Evolutionary conservation across 2,329 filamentous ascomycete genomes (phyloP).

Genomic region (Diaporthe longicolla): DNA sequence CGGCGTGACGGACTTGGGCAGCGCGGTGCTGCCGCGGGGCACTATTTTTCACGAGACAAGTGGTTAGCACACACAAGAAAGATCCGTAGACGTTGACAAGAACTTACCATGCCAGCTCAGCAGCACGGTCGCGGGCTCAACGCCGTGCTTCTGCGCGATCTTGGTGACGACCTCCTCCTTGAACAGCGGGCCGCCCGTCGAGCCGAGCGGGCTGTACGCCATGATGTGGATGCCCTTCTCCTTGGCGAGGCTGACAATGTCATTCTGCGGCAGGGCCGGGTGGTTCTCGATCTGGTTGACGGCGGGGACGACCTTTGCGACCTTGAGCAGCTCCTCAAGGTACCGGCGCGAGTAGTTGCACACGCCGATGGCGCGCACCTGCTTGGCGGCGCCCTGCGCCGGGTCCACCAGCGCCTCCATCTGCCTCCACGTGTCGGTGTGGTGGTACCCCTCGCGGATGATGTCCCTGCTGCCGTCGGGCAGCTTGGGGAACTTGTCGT

Average conservation of each 20-base stretch:
- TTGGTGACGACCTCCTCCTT: slow-evolving; percentile 73
- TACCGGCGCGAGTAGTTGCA: slow-evolving; percentile 72
- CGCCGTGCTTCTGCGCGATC: slow-evolving; percentile 74
- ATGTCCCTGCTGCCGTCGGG: slow-evolving; percentile 83
- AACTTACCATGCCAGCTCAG: slow-evolving; percentile 79
- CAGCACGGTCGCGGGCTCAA: slow-evolving; percentile 73
- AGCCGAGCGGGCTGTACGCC: slow-evolving; percentile 78
- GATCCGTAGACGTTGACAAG: background rate
- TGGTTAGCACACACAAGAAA: slow-evolving; percentile 5
- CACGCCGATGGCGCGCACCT: slow-evolving; percentile 68
- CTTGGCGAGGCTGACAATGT: slow-evolving; percentile 78
- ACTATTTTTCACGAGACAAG: slow-evolving; percentile 58
- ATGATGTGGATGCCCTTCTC: slow-evolving; percentile 79
- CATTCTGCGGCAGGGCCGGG: slow-evolving; percentile 78
- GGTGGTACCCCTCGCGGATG: slow-evolving; percentile 72
- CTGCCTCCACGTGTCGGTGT: slow-evolving; percentile 83
- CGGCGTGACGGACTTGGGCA: slow-evolving; percentile 80
- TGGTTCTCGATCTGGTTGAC: slow-evolving; percentile 84
- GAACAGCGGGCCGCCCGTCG: slow-evolving; percentile 75
- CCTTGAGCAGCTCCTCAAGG: slow-evolving; percentile 67
- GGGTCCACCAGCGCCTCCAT: slow-evolving; percentile 77
- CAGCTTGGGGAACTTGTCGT: slow-evolving; percentile 81
- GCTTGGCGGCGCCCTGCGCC: slow-evolving; percentile 56
- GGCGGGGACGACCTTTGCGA: slow-evolving; percentile 70
- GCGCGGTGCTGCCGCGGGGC: slow-evolving; percentile 76